Evolutionary conservation across 345 rosid species (phyloP), one percentile per base, ranked within the genome.

Genomic region (Sonneratia caseolaris): DNA sequence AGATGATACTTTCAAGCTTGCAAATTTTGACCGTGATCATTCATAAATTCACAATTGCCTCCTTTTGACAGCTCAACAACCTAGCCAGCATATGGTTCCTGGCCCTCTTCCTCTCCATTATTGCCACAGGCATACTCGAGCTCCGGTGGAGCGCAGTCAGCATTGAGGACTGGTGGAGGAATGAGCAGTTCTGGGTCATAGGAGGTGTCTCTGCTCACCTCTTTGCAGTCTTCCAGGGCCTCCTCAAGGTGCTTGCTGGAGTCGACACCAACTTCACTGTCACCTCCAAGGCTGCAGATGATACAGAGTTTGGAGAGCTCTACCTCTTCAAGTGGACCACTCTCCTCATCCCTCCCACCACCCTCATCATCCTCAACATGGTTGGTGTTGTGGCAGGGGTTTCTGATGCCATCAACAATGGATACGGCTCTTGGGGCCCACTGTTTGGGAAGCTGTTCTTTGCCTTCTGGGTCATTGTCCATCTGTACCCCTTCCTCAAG

Each of bases 261-360:
- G 88, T 94, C 2, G 98, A 94, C 78, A 94, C 98, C 36, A 94
- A 90, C 84, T 94, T 94, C 81, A 94, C 98, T 0, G 98, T 94
- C 16, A 94, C 98, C 48, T 76, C 98, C 8, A 94, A 94, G 82
- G 82, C 95, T 45, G 96, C 88, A 11, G 85, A 81, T 0, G 98
- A 94, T 43, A 55, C 81, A 1, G 97, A 90, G 81, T 94, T 94
- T 45, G 97, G 97, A 38, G 98, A 91, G 55, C 96, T 94, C 47
- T 94, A 94, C 83, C 85, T 94, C 57, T 94, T 94, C 84, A 94
- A 94, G 81, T 91, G 98, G 98, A 94, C 98, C 10, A 91, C 97
- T 9, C 96, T 94, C 64, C 88, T 91, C 61, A 94, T 94, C 78
- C 98, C 97, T 53, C 97, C 97, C 21, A 91, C 98, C 2, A 94